Evolutionary conservation across 169 alveolate genomes (phyloP).

Genomic region (Cyclospora cayetanensis): DNA sequence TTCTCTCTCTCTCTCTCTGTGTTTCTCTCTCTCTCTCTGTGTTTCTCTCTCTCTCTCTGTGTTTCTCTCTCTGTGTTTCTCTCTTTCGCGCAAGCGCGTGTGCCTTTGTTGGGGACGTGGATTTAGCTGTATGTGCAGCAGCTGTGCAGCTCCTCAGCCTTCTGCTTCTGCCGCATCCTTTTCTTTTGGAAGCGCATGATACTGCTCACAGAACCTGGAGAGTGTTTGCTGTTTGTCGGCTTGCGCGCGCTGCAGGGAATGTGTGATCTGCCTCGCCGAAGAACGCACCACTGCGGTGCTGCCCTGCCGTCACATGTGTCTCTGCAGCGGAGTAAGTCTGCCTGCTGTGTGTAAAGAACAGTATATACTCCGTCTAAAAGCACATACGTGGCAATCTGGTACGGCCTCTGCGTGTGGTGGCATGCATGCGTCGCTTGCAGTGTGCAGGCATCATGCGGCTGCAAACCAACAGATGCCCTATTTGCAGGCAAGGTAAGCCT

Average conservation of each 20-base stretch:
- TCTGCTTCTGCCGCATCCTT: too few species aligned
- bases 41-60: too few species aligned
- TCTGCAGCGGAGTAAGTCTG: slow-evolving; percentile 78
- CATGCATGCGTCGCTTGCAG: slow-evolving; percentile 45
- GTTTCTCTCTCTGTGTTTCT: too few species aligned
- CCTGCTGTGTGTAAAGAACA: neutral
- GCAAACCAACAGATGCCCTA: slow-evolving; percentile 82
- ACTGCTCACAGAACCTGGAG: too few species aligned
- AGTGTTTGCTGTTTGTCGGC: neutral
- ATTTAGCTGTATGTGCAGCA: neutral
- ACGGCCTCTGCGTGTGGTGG: neutral
- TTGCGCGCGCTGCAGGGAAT: slow-evolving; percentile 74
- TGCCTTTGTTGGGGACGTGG: neutral
- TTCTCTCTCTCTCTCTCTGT: too few species aligned
- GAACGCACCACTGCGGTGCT: slow-evolving; percentile 80
- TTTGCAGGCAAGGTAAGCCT: slow-evolving; percentile 80
- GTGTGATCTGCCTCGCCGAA: slow-evolving; percentile 83
- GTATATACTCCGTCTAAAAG: neutral
- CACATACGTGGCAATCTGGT: too few species aligned
- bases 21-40: too few species aligned
- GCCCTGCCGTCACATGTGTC: slow-evolving; percentile 87
- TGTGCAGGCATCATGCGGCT: slow-evolving; percentile 81
- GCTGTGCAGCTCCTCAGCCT: too few species aligned
- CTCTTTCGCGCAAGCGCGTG: neutral
- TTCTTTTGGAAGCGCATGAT: too few species aligned